phyloP scores from a whole-genome alignment of 2,329 filamentous ascomycete species.

The Fusarium papillatum region DNA sequence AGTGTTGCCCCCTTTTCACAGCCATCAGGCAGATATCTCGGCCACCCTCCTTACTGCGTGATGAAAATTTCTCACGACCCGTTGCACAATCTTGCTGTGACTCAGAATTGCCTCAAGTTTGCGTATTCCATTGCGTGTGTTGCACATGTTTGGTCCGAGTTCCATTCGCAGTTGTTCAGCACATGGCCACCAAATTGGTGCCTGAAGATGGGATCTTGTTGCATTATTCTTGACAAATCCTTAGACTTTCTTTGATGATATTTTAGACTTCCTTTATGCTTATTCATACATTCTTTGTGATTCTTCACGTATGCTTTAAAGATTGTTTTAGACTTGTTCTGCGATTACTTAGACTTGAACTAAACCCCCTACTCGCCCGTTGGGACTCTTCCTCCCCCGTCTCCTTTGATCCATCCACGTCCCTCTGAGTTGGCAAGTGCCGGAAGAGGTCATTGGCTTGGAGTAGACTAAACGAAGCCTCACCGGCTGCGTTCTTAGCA shows the following conservation, averaged over 20 bases:
- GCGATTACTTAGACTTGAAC: not conserved
- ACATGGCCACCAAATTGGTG: not conserved
- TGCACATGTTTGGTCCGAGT: not conserved
- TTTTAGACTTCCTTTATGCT: not conserved
- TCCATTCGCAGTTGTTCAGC: not conserved
- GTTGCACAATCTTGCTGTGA: not conserved
- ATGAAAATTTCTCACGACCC: not conserved
- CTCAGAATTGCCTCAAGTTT: not conserved
- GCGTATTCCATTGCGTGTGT: not conserved
- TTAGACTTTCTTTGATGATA: not conserved
- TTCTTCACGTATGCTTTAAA: not conserved
- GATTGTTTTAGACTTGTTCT: too few relatives aligned
- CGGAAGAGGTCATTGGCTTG: not conserved
- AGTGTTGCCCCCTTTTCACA: not conserved
- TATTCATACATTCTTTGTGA: not conserved
- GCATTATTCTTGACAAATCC: not conserved
- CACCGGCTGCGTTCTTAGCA: not conserved
- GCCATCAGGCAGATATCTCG: not conserved
- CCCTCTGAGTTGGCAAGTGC: not conserved
- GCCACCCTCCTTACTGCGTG: not conserved
- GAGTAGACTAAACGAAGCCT: not conserved
- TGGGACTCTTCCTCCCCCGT: not conserved
- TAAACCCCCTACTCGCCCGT: not conserved
- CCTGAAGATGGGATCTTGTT: not conserved
- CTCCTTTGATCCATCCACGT: not conserved